Base-by-base conservation (phyloP, 345 rosid species). In the Microcos paniculata region DNA sequence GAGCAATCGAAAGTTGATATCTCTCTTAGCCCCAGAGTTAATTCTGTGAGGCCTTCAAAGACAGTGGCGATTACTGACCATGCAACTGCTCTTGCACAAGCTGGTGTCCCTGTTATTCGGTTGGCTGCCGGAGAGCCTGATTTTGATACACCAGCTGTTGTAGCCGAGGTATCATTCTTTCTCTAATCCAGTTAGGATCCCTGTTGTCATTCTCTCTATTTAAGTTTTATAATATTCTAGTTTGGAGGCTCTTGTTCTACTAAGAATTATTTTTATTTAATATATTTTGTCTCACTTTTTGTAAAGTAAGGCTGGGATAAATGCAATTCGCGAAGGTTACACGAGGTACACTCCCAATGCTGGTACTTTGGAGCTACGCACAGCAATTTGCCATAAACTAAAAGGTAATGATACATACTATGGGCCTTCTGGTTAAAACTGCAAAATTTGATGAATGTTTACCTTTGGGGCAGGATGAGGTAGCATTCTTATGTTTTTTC, bases 121-220 rank as follows among this genome's bases (percentile, higher is more conserved):
- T 85, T 96, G 84, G 99, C 99, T 69, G 99, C 98, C 35, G 99
- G 99, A 62, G 99, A 96, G 73, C 98, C 99, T 10, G 99, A 96
- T 88, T 96, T 93, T 59, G 97, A 93, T 70, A 96, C 99, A 1
- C 98, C 99, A 38, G 70, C 85, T 73, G 61, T 76, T 53, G 87
- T 96, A 76, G 84, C 95, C 7, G 97, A 93, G 93, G 99, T 94
- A 55, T n/a, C 74, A 77, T 1, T 16, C 45, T 38, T 24, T 56
- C 62, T 62, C 55, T 21, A 40, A 11, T 45, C 62, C 46, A 19
- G 48, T 24, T 58, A 0, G 42, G 13, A 21, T 74, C 42, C 24
- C 6, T 21, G 9, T 58, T 56, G 38, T 67, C 19, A 21, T 35
- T 31, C 35, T 71, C 52, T 56, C 21, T 71, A 68, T 58, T 14